phyloP scores from a whole-genome alignment of 352 stramenopile genomes.

The Pythium chondricola region DNA sequence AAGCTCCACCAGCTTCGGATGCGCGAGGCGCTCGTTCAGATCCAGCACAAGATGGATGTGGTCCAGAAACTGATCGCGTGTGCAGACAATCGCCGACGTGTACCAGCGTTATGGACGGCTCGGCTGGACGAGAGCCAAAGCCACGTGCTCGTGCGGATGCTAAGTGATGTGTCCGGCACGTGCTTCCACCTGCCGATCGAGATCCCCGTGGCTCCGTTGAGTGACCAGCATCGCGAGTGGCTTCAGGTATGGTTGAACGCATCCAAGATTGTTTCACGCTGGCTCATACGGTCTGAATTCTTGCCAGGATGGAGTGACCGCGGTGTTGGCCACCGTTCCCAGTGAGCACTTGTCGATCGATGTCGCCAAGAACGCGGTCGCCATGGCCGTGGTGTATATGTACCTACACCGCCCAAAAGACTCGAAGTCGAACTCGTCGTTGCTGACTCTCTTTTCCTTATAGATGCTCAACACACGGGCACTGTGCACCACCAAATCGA shows the following conservation, averaged over 20 bases:
- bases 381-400: neutral
- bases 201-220: slow-evolving; percentile 10
- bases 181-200: slow-evolving; percentile 23
- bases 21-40: neutral
- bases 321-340: neutral
- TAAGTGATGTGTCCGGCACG: slow-evolving; percentile 20
- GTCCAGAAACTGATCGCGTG: neutral
- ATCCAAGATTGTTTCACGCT: neutral
- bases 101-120: neutral
- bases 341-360: neutral
- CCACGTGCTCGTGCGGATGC: neutral
- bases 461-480: neutral
- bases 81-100: neutral
- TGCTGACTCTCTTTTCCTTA: neutral
- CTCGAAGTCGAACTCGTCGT: neutral
- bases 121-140: no score
- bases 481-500: neutral
- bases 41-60: neutral
- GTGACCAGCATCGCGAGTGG: slow-evolving; percentile 11
- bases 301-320: no score
- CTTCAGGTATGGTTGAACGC: slow-evolving; percentile 10
- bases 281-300: no score
- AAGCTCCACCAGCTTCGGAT: neutral
- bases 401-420: no score
- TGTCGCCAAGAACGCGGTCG: neutral